These are phyloP conservation scores for Metschnikowia kunwiensis DNA, from an alignment of 805 yeast genomes.

Conservation along the genomic window DNA sequence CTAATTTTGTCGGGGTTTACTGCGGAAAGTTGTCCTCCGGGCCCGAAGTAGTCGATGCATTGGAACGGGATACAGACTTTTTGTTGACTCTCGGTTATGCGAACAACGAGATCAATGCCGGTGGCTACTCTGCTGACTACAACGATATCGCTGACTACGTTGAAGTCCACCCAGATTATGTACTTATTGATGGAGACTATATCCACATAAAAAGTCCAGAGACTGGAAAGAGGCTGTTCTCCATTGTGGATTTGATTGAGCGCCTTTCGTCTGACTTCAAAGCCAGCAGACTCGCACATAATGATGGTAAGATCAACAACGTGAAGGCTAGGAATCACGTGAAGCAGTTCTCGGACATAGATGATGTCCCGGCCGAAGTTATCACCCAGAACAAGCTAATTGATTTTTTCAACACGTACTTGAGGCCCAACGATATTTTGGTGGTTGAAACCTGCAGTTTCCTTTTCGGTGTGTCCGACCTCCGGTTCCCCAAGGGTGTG, in stretches of 20 bases:
- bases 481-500: slow-evolving; percentile 54
- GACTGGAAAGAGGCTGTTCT: slow-evolving; percentile 26
- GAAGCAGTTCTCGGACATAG: slow-evolving; percentile 6
- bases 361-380: slow-evolving; percentile 9
- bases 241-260: slow-evolving; percentile 32
- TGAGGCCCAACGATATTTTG: slow-evolving; percentile 65
- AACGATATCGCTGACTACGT: slow-evolving; percentile 27
- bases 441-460: slow-evolving; percentile 82
- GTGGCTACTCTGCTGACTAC: slow-evolving; percentile 22
- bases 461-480: slow-evolving; percentile 71
- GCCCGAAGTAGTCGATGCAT: slow-evolving; percentile 16
- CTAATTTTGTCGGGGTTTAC: slow-evolving; percentile 68
- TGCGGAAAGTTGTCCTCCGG: slow-evolving; percentile 53
- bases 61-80: slow-evolving; percentile 56
- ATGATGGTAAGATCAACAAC: slow-evolving; percentile 16
- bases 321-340: slow-evolving; percentile 18
- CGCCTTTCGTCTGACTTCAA: slow-evolving; percentile 26
- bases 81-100: slow-evolving; percentile 69
- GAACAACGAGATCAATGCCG: slow-evolving; percentile 32
- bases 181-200: slow-evolving; percentile 33
- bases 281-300: slow-evolving; percentile 9
- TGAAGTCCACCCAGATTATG: slow-evolving; percentile 41
- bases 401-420: slow-evolving; percentile 31
- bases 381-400: slow-evolving; percentile 35
- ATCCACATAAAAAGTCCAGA: slow-evolving; percentile 19